A percentile compares a stretch with the other conserved stretches of the same genome.
Conservation (phyloP, 306 rosid genomes). For the Cucurbita argyrosperma region DNA sequence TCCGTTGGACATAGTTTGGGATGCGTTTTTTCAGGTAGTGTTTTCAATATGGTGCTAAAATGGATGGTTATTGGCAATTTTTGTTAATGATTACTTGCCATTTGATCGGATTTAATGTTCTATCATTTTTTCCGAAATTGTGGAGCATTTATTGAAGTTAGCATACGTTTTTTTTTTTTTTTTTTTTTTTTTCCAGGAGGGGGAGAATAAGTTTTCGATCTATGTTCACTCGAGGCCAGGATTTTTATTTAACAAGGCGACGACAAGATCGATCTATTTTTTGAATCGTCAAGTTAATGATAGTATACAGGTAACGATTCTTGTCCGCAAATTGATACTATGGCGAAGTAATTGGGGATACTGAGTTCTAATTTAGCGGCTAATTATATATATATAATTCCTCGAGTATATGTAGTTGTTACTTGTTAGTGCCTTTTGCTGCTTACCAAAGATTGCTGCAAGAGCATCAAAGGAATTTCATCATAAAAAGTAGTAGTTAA, state of each 20-base stretch:
- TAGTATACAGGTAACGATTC: slow-evolving; percentile 63
- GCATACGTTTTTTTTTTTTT: too few species aligned
- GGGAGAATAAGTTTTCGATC: slow-evolving; percentile 55
- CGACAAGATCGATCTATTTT: slow-evolving; percentile 66
- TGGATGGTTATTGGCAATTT: slow-evolving; percentile 3
- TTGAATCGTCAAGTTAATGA: slow-evolving; percentile 85
- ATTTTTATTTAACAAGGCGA: slow-evolving; percentile 67
- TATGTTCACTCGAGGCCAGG: slow-evolving; percentile 92
- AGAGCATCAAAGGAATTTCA: background rate
- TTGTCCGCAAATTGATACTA: background rate
- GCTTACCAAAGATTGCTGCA: background rate
- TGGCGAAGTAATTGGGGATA: background rate
- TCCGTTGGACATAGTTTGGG: slow-evolving; percentile 85
- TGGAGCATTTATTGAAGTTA: background rate
- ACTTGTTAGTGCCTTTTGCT: background rate
- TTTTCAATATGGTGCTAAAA: background rate
- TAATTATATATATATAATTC: background rate
- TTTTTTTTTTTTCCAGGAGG: slow-evolving; percentile 44
- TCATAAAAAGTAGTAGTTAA: background rate
- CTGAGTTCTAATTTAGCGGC: background rate
- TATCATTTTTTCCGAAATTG: background rate
- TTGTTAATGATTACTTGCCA: background rate
- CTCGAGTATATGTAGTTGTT: background rate
- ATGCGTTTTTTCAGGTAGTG: slow-evolving; percentile 66
- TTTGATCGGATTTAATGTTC: background rate